These are phyloP conservation scores for Puccinia horiana DNA, from an alignment of 1,284 basidiomycete species.

Conservation along the genomic window DNA sequence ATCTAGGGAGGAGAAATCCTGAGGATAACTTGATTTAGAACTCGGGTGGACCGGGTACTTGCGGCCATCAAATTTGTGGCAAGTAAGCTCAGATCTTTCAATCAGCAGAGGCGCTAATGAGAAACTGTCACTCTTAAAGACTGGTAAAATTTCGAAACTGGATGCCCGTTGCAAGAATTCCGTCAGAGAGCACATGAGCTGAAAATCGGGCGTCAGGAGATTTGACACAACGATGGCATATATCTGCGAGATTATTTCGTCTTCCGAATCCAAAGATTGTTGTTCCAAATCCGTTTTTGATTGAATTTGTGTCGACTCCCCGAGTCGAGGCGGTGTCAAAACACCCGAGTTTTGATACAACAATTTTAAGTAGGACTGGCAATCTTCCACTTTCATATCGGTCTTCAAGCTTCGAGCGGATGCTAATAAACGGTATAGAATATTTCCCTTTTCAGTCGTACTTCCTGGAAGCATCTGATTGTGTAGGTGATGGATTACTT, in stretches of 20 bases:
- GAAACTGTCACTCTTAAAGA: background rate
- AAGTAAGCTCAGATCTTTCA: constrained; percentile 18
- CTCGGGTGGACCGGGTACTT: background rate
- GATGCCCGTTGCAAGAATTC: constrained; percentile 37
- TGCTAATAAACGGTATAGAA: constrained; percentile 31
- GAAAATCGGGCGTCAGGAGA: constrained; percentile 35
- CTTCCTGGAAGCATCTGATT: background rate
- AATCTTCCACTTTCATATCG: constrained; percentile 26
- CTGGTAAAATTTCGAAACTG: background rate
- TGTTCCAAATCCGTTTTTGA: background rate
- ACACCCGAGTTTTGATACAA: constrained; percentile 43
- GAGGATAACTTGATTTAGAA: background rate
- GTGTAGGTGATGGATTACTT: constrained; percentile 41
- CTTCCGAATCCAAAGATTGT: constrained; percentile 6
- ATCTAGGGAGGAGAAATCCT: constrained; percentile 23
- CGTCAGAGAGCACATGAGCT: constrained; percentile 24
- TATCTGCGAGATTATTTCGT: constrained; percentile 31
- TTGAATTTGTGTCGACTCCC: background rate
- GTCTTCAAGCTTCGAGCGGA: constrained; percentile 25
- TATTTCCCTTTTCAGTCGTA: constrained; percentile 18
- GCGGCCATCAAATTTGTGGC: background rate
- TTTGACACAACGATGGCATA: constrained; percentile 23
- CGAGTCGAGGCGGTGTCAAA: constrained; percentile 39
- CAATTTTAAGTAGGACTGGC: constrained; percentile 34
- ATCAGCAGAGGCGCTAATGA: constrained; percentile 3